Evolutionary conservation across 371 early-diverging fungal species (phyloP), one percentile per base, ranked within the genome.

Genomic region (Mucor plumbeus): DNA sequence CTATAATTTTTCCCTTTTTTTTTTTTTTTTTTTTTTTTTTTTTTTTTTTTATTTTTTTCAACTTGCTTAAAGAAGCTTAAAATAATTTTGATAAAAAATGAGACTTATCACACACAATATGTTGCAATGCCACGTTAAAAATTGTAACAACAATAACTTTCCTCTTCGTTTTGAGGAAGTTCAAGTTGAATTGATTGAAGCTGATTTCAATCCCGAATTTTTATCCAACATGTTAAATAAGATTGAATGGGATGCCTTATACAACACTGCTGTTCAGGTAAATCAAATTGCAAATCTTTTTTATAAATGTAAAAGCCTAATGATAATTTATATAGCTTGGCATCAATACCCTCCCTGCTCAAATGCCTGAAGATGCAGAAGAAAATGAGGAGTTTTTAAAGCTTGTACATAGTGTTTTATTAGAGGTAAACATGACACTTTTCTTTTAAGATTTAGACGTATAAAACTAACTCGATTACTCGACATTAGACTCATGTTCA

Each of bases 61-160:
- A 26, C 26, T 26, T 26, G 26, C 26, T 26, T 3, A 26, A 26
- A 26, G 26, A 26, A 26, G 26, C 26, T 26, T 26, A 26, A 3
- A 26, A 26, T 1, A 26, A 26, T 26, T 3, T 26, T 26, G 26
- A 53, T 58, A 5, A 57, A 78, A 31, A 31, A 94, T 94, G 93
- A 85, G 97, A 80, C 91, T 98, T 71, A 88, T 98, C 56, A 96
- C 97, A 39, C 99, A 98, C 87, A 98, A 98, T 84, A 93, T 98
- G 95, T 88, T 98, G 59, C 94, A 95, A 84, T 98, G 99, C 91
- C 96, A 96, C 78, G 98, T 92, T 76, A 95, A 94, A 80, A 90
- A 91, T 82, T 98, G 99, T 87, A 89, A 84, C 53, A 83, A 86
- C 54, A 89, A 91, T 75, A 94, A 92, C 86, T 98, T 92, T 71